These are phyloP conservation scores for Kalanchoe fedtschenkoi DNA, from an alignment of 164 flowering plant genomes.

Conservation along the genomic window DNA sequence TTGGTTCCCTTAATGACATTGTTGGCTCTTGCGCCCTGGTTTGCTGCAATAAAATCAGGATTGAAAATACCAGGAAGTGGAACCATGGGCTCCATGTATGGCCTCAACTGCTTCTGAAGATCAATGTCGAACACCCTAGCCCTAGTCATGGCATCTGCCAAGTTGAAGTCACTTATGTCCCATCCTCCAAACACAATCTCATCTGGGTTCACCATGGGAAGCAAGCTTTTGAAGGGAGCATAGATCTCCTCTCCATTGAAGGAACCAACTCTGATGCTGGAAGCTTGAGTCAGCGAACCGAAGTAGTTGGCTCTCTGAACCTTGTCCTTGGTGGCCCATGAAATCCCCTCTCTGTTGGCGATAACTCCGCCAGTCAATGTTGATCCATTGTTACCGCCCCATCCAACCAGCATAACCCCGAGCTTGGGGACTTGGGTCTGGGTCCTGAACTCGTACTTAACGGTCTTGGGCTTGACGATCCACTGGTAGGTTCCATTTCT, in stretches of 20 bases:
- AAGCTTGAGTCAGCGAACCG: slow-evolving; percentile 93
- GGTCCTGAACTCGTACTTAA: slow-evolving; percentile 81
- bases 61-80: too few species aligned
- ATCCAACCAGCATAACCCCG: too few species aligned
- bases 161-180: slow-evolving; percentile 92
- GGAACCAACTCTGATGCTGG: slow-evolving; percentile 84
- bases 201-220: slow-evolving; percentile 98
- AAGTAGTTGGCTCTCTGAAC: slow-evolving; percentile 92
- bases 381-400: too few species aligned
- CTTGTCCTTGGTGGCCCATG: slow-evolving; percentile 96
- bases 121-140: slow-evolving; percentile 89
- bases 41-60: too few species aligned
- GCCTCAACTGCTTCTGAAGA: too few species aligned
- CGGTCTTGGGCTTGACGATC: slow-evolving; percentile 84
- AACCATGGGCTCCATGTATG: slow-evolving; percentile 95
- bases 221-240: slow-evolving; percentile 97
- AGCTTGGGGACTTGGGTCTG: slow-evolving; percentile 75
- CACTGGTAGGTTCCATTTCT: slow-evolving; percentile 71
- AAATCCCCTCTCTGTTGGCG: slow-evolving; percentile 93
- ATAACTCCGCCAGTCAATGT: slow-evolving; percentile 83
- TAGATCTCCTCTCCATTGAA: slow-evolving; percentile 94
- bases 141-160: slow-evolving; percentile 94
- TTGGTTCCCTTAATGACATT: slow-evolving; percentile 82
- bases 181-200: too few species aligned
- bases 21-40: slow-evolving; percentile 85